A percentile compares a stretch with the other conserved stretches of the same genome.
phyloP scores from a whole-genome alignment of 306 rosid species.

The Lathyrus tuberosus region DNA sequence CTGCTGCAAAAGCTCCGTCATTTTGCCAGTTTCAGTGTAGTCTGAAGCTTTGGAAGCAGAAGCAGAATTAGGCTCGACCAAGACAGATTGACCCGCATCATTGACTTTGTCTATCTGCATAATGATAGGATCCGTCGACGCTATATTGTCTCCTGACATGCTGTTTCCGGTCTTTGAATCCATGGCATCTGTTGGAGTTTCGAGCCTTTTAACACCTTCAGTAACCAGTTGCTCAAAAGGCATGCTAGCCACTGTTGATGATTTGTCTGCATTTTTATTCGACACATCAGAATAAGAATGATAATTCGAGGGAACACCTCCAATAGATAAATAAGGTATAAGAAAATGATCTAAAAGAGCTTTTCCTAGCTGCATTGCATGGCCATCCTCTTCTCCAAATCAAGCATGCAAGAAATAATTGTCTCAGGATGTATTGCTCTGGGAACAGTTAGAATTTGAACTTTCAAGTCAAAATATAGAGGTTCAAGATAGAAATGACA shows the following conservation, averaged over 20 bases:
- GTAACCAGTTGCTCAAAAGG: constrained; percentile 58
- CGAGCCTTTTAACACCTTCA: constrained; percentile 60
- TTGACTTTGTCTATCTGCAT: constrained; percentile 43
- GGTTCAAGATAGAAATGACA: no score
- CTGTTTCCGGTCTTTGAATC: constrained; percentile 45
- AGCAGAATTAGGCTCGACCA: constrained; percentile 50
- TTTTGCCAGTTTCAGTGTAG: constrained; percentile 53
- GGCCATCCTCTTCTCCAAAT: no score
- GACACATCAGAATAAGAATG: constrained; percentile 43
- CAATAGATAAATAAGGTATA: no score
- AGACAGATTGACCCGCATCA: constrained; percentile 51
- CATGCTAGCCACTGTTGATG: constrained; percentile 40
- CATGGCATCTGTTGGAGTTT: constrained; percentile 45
- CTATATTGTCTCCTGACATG: constrained; percentile 40
- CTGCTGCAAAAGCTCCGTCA: constrained; percentile 83
- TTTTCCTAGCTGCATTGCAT: no score
- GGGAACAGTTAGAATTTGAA: no score
- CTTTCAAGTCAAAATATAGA: no score
- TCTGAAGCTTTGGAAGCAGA: constrained; percentile 47
- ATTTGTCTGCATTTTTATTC: constrained; percentile 42
- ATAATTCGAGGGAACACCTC: constrained; percentile 23
- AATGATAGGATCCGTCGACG: constrained; percentile 36
- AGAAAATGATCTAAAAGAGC: no score
- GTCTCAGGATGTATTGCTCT: no score
- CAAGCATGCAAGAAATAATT: no score